Percentiles rank a stretch among this genome's conserved stretches.
phyloP scores from a whole-genome alignment of 164 flowering plant genomes.

The grape (Vitis vinifera) region ASM3070453v1 NC_081811.1:19455501-19456000 shows the following conservation, averaged over 20 bases:
- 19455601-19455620: slow-evolving; percentile 1
- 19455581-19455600: neutral
- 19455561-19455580: too few species aligned
- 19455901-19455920: slow-evolving; percentile 42
- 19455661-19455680: slow-evolving; percentile 75
- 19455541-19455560: too few species aligned
- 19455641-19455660: slow-evolving; percentile 80
- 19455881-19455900: slow-evolving; percentile 41
- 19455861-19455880: slow-evolving; percentile 53
- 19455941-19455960: slow-evolving; percentile 45
- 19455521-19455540: too few species aligned
- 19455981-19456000: slow-evolving; percentile 76
- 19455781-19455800: neutral
- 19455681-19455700: slow-evolving; percentile 96
- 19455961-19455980: slow-evolving; percentile 70
- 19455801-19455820: neutral
- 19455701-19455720: slow-evolving; percentile 74
- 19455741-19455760: slow-evolving; percentile 69
- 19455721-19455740: slow-evolving; percentile 68
- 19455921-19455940: slow-evolving; percentile 31
- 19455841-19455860: slow-evolving; percentile 79
- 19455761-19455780: slow-evolving; percentile 59
- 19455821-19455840: neutral
- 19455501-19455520: too few species aligned
- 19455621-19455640: slow-evolving; percentile 61